These are phyloP conservation scores for Cladosporium sp. DNA, from an alignment of 2,329 filamentous ascomycete species.

Conservation along the genomic window DNA sequence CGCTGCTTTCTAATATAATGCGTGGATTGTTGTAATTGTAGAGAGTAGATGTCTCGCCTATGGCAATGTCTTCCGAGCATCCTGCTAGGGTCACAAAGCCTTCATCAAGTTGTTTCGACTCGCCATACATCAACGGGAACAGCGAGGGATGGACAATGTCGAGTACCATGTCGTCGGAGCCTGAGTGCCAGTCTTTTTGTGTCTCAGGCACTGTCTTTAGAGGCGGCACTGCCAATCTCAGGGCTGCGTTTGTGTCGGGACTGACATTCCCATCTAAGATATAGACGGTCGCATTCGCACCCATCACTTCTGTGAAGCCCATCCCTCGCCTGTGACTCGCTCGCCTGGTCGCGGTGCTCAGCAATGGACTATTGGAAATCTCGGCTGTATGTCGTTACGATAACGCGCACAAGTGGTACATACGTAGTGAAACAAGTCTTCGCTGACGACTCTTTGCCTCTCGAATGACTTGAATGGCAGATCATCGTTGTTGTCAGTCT, in stretches of 20 bases:
- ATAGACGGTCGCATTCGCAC: neutral
- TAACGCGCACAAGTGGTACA: no score
- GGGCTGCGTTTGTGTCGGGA: neutral
- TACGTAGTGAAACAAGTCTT: neutral
- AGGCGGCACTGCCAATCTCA: neutral
- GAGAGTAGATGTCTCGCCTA: neutral
- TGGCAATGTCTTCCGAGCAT: no score
- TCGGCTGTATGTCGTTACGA: no score
- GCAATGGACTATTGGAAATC: neutral
- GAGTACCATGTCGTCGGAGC: slow-evolving; percentile 53
- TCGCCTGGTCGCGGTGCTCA: neutral
- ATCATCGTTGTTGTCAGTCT: neutral
- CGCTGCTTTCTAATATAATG: neutral
- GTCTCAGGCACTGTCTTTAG: neutral
- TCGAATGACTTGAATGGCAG: neutral
- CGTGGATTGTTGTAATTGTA: neutral
- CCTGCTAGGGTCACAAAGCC: slow-evolving; percentile 4
- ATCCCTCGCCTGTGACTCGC: neutral
- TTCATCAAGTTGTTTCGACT: slow-evolving; percentile 38
- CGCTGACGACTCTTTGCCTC: neutral
- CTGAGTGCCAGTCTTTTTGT: slow-evolving; percentile 56
- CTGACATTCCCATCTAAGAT: neutral
- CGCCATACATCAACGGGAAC: slow-evolving; percentile 56
- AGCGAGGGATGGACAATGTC: slow-evolving; percentile 63
- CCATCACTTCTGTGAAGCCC: neutral